Evolutionary conservation across 768 basidiomycete genomes (phyloP).

Genomic region (Tricholoma furcatifolium): DNA sequence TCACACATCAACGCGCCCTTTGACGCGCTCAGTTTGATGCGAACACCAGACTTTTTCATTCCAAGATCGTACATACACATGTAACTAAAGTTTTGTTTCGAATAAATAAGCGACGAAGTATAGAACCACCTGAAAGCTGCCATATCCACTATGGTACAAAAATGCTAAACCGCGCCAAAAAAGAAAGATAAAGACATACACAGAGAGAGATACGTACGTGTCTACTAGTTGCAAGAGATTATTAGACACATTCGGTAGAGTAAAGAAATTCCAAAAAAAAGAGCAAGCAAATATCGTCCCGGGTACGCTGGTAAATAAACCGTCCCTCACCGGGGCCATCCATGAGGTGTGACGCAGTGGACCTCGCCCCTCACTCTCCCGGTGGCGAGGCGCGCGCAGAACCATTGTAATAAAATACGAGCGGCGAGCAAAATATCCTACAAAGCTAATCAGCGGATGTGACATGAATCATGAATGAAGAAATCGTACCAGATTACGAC

Average conservation of each 20-base stretch:
- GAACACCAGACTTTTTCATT: neutral
- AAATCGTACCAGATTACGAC: slow-evolving; percentile 17
- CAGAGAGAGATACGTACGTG: slow-evolving; percentile 7
- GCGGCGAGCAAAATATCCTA: too few species aligned
- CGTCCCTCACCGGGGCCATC: neutral
- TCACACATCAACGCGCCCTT: slow-evolving; percentile 11
- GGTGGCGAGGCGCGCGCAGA: too few species aligned
- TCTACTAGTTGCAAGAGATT: slow-evolving; percentile 15
- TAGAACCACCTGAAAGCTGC: neutral
- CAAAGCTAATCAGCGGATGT: neutral
- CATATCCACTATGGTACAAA: slow-evolving; percentile 20
- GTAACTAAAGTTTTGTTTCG: neutral
- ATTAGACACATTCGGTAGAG: slow-evolving; percentile 12
- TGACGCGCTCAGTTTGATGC: slow-evolving; percentile 9
- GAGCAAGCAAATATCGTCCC: slow-evolving; percentile 15
- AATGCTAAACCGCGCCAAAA: neutral
- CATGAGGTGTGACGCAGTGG: neutral
- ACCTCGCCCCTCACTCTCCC: slow-evolving; percentile 2
- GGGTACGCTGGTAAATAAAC: slow-evolving; percentile 13
- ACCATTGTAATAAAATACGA: too few species aligned
- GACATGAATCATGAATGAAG: neutral
- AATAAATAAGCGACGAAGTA: slow-evolving; percentile 1
- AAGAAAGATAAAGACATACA: neutral
- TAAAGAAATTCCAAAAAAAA: slow-evolving; percentile 13
- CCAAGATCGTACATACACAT: slow-evolving; percentile 11